Base-by-base conservation (phyloP, 2,329 filamentous ascomycete species). In the Penicillium sp. region DNA sequence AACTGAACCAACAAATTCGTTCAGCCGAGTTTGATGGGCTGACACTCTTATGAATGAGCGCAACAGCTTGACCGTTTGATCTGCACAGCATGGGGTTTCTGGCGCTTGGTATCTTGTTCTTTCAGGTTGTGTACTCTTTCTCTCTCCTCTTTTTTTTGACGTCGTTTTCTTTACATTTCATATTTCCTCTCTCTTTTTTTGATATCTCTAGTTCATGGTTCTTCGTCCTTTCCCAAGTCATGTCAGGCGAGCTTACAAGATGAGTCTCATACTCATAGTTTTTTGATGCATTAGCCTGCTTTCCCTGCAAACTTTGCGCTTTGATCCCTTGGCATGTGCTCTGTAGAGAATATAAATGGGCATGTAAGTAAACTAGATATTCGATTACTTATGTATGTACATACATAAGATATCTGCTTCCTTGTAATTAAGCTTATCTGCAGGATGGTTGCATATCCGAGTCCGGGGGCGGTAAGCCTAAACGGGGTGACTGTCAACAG, bases 51-150 rank as follows among this genome's bases (percentile, higher is more conserved):
- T 58, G 40, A 53, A 59, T 48, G 38, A 58, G 21, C 42, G 50
- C 56, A 59, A 57, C 56, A 54, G 53, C 67, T 63, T 67, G 63
- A 65, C 60, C 56, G 57, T 62, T 67, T 69, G 65, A 69, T 69
- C 73, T 76, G 73, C 72, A 76, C 72, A 77, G 75, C 75, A 71
- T 69, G 74, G 75, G 71, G 74, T 76, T 76, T 50, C 29, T 67
- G 75, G 75, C 74, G 74, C 69, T 71, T 72, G 67, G 71, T 67
- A 59, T 69, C 27, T 56, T 43, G 25, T 56, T 56, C 33, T 38
- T 21, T 21, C 21, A 19, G 27, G 15, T 56, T 40, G 43, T 31
- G 25, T 19, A 38, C 67, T 60, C 66, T 58, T 64, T 61, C 25
- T 27, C 10, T 13, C 13, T 23, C 2, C 13, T 17, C 25, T 25